Percentiles rank a stretch among this genome's conserved stretches.
Evolutionary conservation across 345 rosid species (phyloP).

Genomic region (Salix arbutifolia): DNA sequence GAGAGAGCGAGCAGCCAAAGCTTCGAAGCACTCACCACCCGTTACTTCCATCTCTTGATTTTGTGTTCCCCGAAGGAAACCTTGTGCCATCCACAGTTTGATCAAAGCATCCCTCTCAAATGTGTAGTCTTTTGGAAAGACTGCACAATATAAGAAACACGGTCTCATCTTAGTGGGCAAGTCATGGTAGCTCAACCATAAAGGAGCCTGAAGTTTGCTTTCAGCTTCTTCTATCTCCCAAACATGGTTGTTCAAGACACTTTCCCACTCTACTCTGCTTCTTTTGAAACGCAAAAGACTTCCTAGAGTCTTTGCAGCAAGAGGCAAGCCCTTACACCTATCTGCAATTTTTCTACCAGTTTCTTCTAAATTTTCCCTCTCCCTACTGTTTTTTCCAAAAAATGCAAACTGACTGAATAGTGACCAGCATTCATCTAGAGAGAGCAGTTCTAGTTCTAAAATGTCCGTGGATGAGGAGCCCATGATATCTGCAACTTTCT

Average conservation of each 20-base stretch:
- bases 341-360: background rate
- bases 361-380: background rate
- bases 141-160: background rate
- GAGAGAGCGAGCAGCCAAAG: background rate
- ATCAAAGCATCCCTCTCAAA: background rate
- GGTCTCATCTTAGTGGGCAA: background rate
- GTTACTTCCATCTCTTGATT: background rate
- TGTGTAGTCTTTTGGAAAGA: background rate
- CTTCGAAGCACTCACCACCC: background rate
- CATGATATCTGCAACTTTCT: background rate
- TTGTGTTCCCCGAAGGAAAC: background rate
- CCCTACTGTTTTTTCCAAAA: background rate
- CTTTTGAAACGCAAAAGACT: conserved; percentile 2
- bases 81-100: conserved; percentile 17
- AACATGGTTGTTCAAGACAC: conserved; percentile 5
- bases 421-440: background rate
- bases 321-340: conserved; percentile 2
- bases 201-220: background rate
- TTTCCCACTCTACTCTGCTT: conserved; percentile 13
- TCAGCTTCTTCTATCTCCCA: conserved; percentile 16
- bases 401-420: conserved; percentile 4
- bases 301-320: conserved; percentile 8
- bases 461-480: background rate
- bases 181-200: conserved; percentile 16
- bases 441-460: background rate